Conservation (phyloP, 2,329 filamentous ascomycete species). For the Cladosporium sp. region DNA sequence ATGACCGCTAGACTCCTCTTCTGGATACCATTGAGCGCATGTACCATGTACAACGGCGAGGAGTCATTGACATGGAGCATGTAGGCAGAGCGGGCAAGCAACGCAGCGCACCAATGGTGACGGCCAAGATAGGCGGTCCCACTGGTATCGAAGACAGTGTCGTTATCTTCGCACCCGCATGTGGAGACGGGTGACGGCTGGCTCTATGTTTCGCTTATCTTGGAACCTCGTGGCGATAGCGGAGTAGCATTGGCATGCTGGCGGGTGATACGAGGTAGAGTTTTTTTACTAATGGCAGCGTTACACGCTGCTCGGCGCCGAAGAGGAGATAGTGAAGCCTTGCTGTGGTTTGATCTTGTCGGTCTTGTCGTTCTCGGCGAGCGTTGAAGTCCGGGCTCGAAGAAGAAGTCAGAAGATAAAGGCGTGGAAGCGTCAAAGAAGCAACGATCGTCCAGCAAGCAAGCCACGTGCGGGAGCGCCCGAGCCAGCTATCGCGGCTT, state of each 20-base stretch:
- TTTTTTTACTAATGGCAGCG: conserved; percentile 13
- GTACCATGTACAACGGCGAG: conserved; percentile 3
- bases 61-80: not conserved
- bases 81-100: conserved; percentile 1
- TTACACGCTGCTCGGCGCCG: conserved; percentile 4
- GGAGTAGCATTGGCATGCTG: not conserved
- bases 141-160: not conserved
- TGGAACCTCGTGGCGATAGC: conserved; percentile 4
- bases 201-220: conserved; percentile 8
- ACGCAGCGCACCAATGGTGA: conserved; percentile 3
- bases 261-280: not conserved
- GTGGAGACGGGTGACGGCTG: conserved; percentile 13
- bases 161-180: conserved; percentile 14
- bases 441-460: not conserved
- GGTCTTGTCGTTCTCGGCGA: not conserved
- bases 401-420: not conserved
- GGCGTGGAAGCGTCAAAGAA: not conserved
- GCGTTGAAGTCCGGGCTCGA: not conserved
- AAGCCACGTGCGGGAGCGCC: not conserved
- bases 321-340: not conserved
- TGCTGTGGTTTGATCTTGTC: not conserved
- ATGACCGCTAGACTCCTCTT: not conserved
- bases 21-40: not conserved
- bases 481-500: not conserved
- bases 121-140: not conserved